Evolutionary conservation across 2,329 filamentous ascomycete genomes (phyloP).

Genomic region (Colletotrichum lentis): DNA sequence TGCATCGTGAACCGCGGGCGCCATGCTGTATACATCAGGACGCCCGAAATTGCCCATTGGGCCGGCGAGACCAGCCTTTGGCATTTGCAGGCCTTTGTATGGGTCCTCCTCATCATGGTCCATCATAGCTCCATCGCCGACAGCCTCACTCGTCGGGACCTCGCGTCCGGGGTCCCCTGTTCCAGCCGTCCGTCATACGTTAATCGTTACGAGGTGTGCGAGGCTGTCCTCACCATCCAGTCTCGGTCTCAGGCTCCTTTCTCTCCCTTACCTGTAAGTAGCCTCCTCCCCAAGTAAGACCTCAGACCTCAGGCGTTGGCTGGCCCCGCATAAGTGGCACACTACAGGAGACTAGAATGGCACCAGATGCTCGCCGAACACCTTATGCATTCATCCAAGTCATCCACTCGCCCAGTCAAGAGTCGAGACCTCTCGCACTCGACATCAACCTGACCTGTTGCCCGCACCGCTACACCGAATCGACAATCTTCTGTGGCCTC

Average conservation of each 20-base stretch:
- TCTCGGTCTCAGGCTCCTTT: conserved; percentile 9
- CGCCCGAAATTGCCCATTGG: conserved; percentile 38
- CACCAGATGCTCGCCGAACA: background rate
- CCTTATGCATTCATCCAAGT: conserved; percentile 10
- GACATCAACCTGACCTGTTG: background rate
- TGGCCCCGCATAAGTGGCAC: background rate
- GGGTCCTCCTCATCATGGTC: conserved; percentile 34
- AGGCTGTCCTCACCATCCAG: conserved; percentile 43
- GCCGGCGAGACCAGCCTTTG: conserved; percentile 35
- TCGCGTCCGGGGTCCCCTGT: conserved; percentile 42
- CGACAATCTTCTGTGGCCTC: conserved; percentile 25
- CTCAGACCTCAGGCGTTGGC: background rate
- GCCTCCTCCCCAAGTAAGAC: background rate
- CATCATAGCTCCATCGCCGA: conserved; percentile 39
- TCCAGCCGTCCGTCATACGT: conserved; percentile 12
- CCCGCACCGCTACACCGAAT: conserved; percentile 12
- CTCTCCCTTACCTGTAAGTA: no score
- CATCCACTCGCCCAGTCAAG: conserved; percentile 5
- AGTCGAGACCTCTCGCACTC: background rate
- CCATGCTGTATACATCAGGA: conserved; percentile 30
- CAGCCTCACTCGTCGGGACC: conserved; percentile 48
- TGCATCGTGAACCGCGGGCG: conserved; percentile 33
- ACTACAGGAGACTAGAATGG: background rate
- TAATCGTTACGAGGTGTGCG: conserved; percentile 42
- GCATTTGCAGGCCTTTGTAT: conserved; percentile 32